phyloP scores from a whole-genome alignment of 2,329 filamentous ascomycete species.

The Sphaerulina musiva region DNA sequence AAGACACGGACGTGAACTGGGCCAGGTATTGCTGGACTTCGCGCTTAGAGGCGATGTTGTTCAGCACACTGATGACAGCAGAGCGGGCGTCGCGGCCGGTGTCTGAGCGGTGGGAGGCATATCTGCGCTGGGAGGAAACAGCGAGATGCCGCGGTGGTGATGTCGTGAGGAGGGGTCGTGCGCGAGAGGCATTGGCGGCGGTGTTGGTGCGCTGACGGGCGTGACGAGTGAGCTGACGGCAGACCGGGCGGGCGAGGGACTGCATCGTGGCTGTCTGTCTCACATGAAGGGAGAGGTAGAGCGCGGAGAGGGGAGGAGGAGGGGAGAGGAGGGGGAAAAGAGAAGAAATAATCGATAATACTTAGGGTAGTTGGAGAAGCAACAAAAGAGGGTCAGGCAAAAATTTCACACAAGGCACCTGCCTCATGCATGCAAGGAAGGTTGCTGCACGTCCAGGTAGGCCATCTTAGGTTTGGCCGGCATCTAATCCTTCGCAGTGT shows the following conservation, averaged over 20 bases:
- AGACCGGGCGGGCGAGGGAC: constrained; percentile 14
- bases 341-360: too few species aligned
- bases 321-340: not conserved
- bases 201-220: not conserved
- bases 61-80: constrained; percentile 82
- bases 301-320: not conserved
- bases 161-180: constrained; percentile 10
- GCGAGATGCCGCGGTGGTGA: not conserved
- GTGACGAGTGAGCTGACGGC: constrained; percentile 17
- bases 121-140: constrained; percentile 13
- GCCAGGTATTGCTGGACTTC: constrained; percentile 97
- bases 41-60: constrained; percentile 91
- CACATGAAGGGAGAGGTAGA: constrained; percentile 2
- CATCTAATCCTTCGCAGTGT: too few species aligned
- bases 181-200: not conserved
- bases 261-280: constrained; percentile 11
- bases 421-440: too few species aligned
- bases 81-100: constrained; percentile 60
- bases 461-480: too few species aligned
- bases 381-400: too few species aligned
- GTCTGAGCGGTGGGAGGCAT: constrained; percentile 27
- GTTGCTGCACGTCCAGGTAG: too few species aligned
- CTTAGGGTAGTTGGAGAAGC: too few species aligned
- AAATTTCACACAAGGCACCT: too few species aligned
- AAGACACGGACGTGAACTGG: constrained; percentile 93